A percentile compares a stretch with the other conserved stretches of the same genome.
Conservation (phyloP, 495 filamentous ascomycete species). For the Penicillium ucsense region DNA sequence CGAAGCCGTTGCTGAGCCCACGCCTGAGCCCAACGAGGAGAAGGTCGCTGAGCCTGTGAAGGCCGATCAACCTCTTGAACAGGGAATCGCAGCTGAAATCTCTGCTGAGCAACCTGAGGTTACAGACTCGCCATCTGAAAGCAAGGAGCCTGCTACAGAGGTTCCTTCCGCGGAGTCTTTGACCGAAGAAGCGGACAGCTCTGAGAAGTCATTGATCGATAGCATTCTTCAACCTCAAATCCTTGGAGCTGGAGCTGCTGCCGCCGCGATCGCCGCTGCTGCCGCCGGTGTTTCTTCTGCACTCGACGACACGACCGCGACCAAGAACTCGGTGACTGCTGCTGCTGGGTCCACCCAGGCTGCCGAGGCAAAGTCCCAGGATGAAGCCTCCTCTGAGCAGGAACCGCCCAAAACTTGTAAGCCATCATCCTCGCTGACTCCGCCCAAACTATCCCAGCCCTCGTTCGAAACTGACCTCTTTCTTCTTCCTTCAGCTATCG, state of each 20-base stretch:
- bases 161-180: neutral
- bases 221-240: slow-evolving; percentile 13
- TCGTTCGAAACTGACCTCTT: slow-evolving; percentile 29
- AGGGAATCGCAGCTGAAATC: too few species aligned
- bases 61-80: too few species aligned
- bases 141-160: neutral
- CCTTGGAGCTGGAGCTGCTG: slow-evolving; percentile 19
- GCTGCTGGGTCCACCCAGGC: neutral
- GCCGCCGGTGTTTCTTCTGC: slow-evolving; percentile 12
- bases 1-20: neutral
- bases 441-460: slow-evolving; percentile 11
- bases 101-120: too few species aligned
- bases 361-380: slow-evolving; percentile 13
- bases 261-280: slow-evolving; percentile 14
- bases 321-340: slow-evolving; percentile 4
- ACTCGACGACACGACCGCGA: slow-evolving; percentile 11
- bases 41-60: neutral
- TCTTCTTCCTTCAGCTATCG: slow-evolving; percentile 28
- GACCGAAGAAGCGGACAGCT: slow-evolving; percentile 3
- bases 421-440: slow-evolving; percentile 10
- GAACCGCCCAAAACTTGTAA: slow-evolving; percentile 21
- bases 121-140: too few species aligned
- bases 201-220: slow-evolving; percentile 13
- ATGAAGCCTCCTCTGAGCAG: slow-evolving; percentile 5
- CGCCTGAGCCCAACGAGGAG: neutral